These are phyloP conservation scores for Filobasidium wieringae DNA, from an alignment of 768 basidiomycete genomes.

Conservation along the genomic window DNA sequence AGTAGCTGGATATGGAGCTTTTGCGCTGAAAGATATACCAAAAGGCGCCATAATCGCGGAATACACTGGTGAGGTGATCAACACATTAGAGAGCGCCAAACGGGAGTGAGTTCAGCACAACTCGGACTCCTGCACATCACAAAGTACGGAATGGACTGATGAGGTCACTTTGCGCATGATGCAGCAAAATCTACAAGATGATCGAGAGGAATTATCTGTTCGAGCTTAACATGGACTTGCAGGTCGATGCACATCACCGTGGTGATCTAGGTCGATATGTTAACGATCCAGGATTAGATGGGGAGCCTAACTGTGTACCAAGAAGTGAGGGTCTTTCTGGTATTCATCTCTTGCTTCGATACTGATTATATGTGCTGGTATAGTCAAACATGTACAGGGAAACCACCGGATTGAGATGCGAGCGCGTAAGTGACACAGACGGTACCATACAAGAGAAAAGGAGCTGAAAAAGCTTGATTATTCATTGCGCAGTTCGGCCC, in stretches of 20 bases:
- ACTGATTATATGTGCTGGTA: background rate
- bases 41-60: background rate
- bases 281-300: background rate
- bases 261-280: background rate
- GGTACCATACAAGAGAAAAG: background rate
- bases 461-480: background rate
- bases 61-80: background rate
- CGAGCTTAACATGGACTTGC: background rate
- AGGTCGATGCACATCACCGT: background rate
- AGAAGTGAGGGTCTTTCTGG: background rate
- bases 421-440: background rate
- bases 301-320: background rate
- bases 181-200: too few relatives aligned
- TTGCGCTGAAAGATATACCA: background rate
- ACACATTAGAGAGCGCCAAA: background rate
- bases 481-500: background rate
- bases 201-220: slow-evolving; percentile 1
- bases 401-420: background rate
- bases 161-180: too few relatives aligned
- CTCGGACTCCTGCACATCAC: too few relatives aligned
- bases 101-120: background rate
- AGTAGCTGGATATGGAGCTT: background rate
- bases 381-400: background rate
- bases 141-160: too few relatives aligned
- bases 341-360: too few relatives aligned